These are phyloP conservation scores for Jatropha multifida DNA, from an alignment of 441 rosid genomes.

Conservation along the genomic window DNA sequence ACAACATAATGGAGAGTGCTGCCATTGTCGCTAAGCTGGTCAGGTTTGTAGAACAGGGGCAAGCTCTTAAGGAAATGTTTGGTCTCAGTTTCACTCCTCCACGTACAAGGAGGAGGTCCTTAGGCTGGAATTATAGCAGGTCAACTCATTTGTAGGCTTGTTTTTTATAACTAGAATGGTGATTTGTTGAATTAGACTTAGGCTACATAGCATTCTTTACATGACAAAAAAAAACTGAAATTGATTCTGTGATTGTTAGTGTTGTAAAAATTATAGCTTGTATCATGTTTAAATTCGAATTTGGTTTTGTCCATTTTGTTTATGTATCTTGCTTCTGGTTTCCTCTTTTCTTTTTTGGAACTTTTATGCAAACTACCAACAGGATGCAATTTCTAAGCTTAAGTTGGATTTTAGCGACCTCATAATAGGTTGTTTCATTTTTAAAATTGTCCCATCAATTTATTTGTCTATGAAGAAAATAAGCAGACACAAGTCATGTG, in stretches of 20 bases:
- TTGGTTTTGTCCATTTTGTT: conserved; percentile 3
- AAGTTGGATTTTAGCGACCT: too few relatives aligned
- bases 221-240: conserved; percentile 11
- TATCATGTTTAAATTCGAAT: conserved; percentile 5
- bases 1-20: conserved; percentile 67
- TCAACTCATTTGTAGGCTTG: conserved; percentile 45
- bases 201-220: conserved; percentile 28
- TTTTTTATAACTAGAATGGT: conserved; percentile 8
- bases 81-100: conserved; percentile 83
- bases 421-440: too few relatives aligned
- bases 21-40: conserved; percentile 73
- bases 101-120: conserved; percentile 49
- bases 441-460: too few relatives aligned
- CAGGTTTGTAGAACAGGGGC: conserved; percentile 71
- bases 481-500: too few relatives aligned
- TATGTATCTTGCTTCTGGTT: not conserved
- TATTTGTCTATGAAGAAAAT: too few relatives aligned
- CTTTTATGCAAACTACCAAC: too few relatives aligned
- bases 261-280: conserved; percentile 17
- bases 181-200: conserved; percentile 16
- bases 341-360: too few relatives aligned
- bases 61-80: conserved; percentile 76
- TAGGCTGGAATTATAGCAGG: conserved; percentile 67
- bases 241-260: conserved; percentile 12
- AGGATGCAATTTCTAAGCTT: too few relatives aligned